Evolutionary conservation across 139 green algal genomes (phyloP).

Genomic region (Volvox africanus): DNA sequence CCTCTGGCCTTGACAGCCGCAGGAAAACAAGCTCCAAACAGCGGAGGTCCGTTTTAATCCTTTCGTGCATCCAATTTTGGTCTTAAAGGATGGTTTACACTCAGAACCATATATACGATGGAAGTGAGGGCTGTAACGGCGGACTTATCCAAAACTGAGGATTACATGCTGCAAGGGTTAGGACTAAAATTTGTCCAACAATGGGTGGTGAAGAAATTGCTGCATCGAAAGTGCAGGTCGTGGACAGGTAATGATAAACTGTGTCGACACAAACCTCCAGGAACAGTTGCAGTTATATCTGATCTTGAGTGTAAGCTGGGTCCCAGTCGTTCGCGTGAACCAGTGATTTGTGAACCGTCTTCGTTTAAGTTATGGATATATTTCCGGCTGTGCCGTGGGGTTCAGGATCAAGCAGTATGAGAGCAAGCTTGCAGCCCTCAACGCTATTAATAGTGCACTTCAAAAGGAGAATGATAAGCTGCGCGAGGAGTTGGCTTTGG

Average conservation of each 20-base stretch:
- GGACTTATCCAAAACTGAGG: not conserved
- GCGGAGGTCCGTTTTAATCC: no score
- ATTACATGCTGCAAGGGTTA: not conserved
- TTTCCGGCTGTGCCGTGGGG: not conserved
- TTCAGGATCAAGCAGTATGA: conserved; percentile 86
- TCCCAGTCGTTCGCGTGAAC: no score
- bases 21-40: no score
- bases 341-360: not conserved
- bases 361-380: no score
- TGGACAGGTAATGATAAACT: not conserved
- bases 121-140: not conserved
- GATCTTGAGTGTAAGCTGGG: not conserved
- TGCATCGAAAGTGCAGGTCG: conserved; percentile 24
- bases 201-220: conserved; percentile 17
- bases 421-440: conserved; percentile 87
- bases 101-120: not conserved
- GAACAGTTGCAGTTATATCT: not conserved
- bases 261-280: not conserved
- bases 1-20: no score
- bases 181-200: not conserved
- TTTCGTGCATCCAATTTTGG: no score
- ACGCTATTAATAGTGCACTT: conserved; percentile 87
- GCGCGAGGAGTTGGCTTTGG: conserved; percentile 62
- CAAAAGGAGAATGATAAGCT: conserved; percentile 87
- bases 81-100: no score